Percentiles rank a stretch among this genome's conserved stretches.
Conservation (phyloP, 2,329 filamentous ascomycete species). For the Trichoderma sp. region DNA sequence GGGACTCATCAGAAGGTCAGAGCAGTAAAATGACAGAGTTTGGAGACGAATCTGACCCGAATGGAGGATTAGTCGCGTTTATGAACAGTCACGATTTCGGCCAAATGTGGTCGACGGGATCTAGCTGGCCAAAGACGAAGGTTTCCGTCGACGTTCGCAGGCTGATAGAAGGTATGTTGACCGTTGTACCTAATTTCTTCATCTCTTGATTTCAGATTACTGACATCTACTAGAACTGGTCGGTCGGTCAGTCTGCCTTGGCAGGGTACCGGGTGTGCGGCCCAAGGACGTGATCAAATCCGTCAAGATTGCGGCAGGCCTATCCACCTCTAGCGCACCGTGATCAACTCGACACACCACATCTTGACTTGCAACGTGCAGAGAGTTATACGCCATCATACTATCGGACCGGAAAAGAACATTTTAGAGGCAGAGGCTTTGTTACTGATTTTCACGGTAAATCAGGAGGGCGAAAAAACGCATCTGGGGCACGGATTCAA, state of each 20-base stretch:
- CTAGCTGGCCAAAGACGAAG: constrained; percentile 30
- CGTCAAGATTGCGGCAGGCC: constrained; percentile 30
- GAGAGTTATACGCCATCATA: not conserved
- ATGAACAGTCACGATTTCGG: constrained; percentile 13
- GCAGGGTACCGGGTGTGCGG: constrained; percentile 39
- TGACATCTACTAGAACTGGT: constrained; percentile 35
- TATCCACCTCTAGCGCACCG: not conserved
- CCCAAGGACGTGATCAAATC: constrained; percentile 38
- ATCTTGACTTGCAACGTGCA: too few relatives aligned
- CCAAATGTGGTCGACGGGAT: constrained; percentile 9
- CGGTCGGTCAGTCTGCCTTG: constrained; percentile 37
- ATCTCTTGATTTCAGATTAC: not conserved
- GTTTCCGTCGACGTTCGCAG: constrained; percentile 36
- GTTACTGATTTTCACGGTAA: not conserved
- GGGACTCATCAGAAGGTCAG: constrained; percentile 6
- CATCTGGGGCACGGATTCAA: not conserved
- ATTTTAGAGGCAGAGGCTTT: not conserved
- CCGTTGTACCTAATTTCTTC: not conserved
- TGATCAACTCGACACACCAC: not conserved
- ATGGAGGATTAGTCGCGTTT: not conserved
- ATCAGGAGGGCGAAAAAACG: not conserved
- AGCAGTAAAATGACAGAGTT: not conserved
- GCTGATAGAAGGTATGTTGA: constrained; percentile 34
- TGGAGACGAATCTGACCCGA: not conserved
- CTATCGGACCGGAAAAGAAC: not conserved